phyloP scores from a whole-genome alignment of 2,329 filamentous ascomycete genomes.

The Chalaropsis ovoidea region DNA sequence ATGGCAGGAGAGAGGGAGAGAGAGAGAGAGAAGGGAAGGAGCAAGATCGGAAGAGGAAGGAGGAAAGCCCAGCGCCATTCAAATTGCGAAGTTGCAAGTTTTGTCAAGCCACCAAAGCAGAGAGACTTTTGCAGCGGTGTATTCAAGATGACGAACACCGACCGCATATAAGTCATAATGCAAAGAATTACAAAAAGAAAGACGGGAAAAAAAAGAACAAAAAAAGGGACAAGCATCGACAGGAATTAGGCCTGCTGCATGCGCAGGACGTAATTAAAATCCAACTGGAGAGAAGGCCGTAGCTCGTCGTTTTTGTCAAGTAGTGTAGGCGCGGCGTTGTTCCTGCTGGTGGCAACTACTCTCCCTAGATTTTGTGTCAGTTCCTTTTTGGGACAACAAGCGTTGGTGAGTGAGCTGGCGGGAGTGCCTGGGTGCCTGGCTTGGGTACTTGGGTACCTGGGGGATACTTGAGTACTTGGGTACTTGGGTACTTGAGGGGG shows the following conservation, averaged over 20 bases:
- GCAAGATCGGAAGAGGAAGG: background rate
- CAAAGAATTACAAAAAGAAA: background rate
- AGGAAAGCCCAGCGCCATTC: background rate
- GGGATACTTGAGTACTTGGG: background rate
- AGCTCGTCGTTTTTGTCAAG: constrained; percentile 1
- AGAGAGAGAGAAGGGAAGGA: background rate
- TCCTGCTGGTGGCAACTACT: constrained; percentile 13
- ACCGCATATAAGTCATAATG: too few species aligned
- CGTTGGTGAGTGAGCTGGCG: background rate
- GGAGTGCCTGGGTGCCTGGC: background rate
- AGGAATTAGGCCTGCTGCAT: constrained; percentile 8
- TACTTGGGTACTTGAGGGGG: background rate
- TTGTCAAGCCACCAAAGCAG: background rate
- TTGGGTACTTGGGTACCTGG: constrained; percentile 2
- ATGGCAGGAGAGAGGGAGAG: background rate
- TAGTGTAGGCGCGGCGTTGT: background rate
- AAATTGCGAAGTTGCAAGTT: constrained; percentile 3
- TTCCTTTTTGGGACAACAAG: constrained; percentile 9
- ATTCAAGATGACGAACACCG: background rate
- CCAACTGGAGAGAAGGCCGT: background rate
- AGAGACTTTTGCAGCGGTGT: constrained; percentile 4
- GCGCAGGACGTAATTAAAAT: constrained; percentile 8
- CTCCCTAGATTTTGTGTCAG: constrained; percentile 7
- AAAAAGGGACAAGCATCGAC: background rate
- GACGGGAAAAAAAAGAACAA: background rate